Evolutionary conservation across 2,329 filamentous ascomycete genomes (phyloP).

Genomic region (Pseudogymnoascus pannorum): DNA sequence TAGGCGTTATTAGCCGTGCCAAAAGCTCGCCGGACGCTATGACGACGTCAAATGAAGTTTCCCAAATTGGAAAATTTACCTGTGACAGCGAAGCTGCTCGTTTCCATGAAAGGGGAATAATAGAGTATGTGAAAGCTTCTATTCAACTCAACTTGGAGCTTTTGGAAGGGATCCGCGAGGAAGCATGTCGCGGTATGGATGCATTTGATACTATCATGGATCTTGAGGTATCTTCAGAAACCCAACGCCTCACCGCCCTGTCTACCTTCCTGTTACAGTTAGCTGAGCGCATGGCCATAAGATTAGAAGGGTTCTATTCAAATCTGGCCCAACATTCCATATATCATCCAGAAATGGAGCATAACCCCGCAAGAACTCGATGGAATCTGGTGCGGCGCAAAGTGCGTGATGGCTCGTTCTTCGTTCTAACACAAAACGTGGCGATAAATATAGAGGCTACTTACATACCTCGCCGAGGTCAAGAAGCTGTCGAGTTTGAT

Average conservation of each 20-base stretch:
- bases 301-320: slow-evolving; percentile 45
- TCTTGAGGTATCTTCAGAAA: slow-evolving; percentile 33
- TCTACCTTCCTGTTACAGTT: slow-evolving; percentile 43
- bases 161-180: slow-evolving; percentile 45
- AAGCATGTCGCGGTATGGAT: slow-evolving; percentile 48
- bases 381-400: slow-evolving; percentile 44
- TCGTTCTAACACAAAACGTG: slow-evolving; percentile 38
- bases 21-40: slow-evolving; percentile 41
- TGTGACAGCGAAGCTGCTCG: slow-evolving; percentile 39
- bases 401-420: slow-evolving; percentile 45
- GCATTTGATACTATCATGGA: slow-evolving; percentile 42
- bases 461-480: slow-evolving; percentile 23
- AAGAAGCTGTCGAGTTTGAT: slow-evolving; percentile 38
- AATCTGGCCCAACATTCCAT: slow-evolving; percentile 43
- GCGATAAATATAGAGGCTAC: slow-evolving; percentile 24
- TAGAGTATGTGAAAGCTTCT: slow-evolving; percentile 41
- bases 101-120: slow-evolving; percentile 45
- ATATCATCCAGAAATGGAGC: slow-evolving; percentile 44
- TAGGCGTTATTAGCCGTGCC: slow-evolving; percentile 35
- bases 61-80: slow-evolving; percentile 43
- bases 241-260: slow-evolving; percentile 32
- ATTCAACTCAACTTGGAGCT: slow-evolving; percentile 46
- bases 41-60: slow-evolving; percentile 40
- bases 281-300: slow-evolving; percentile 45
- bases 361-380: slow-evolving; percentile 43